phyloP scores from a whole-genome alignment of 176 grass and related monocot species.

The Juncus inflexus region DNA sequence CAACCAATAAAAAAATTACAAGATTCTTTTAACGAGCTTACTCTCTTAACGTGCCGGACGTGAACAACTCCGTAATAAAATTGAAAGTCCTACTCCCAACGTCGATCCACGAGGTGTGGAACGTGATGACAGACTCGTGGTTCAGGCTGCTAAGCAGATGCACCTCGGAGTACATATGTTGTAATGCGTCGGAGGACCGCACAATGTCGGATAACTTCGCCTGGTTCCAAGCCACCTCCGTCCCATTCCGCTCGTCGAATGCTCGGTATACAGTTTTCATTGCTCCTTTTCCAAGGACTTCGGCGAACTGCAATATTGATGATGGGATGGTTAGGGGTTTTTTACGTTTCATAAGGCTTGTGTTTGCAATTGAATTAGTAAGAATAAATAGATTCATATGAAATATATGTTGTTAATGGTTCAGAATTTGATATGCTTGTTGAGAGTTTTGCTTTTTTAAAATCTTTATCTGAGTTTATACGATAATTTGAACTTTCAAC shows the following conservation, averaged over 20 bases:
- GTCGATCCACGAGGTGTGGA: constrained; percentile 74
- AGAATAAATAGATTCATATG: no score
- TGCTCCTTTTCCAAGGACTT: constrained; percentile 73
- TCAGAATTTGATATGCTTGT: no score
- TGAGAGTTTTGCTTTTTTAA: no score
- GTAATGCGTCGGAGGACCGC: constrained; percentile 50
- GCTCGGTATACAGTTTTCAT: constrained; percentile 85
- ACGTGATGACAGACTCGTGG: constrained; percentile 68
- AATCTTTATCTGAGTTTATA: no score
- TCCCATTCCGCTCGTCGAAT: constrained; percentile 68
- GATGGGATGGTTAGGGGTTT: no score
- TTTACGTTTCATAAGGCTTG: no score
- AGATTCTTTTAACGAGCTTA: constrained; percentile 30
- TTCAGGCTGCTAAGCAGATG: constrained; percentile 58
- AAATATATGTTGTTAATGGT: no score
- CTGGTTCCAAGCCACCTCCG: constrained; percentile 96
- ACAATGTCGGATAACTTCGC: constrained; percentile 51
- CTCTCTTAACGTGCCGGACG: constrained; percentile 78
- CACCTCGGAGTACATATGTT: constrained; percentile 89
- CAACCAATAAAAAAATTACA: neutral
- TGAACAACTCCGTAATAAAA: constrained; percentile 99
- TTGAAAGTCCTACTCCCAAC: constrained; percentile 46
- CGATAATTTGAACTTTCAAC: neutral
- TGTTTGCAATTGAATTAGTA: no score
- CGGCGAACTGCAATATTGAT: constrained; percentile 40